A percentile compares a stretch with the other conserved stretches of the same genome.
phyloP scores from a whole-genome alignment of 2,329 filamentous ascomycete genomes.

The Aspergillus oerlinghausenensis region DNA sequence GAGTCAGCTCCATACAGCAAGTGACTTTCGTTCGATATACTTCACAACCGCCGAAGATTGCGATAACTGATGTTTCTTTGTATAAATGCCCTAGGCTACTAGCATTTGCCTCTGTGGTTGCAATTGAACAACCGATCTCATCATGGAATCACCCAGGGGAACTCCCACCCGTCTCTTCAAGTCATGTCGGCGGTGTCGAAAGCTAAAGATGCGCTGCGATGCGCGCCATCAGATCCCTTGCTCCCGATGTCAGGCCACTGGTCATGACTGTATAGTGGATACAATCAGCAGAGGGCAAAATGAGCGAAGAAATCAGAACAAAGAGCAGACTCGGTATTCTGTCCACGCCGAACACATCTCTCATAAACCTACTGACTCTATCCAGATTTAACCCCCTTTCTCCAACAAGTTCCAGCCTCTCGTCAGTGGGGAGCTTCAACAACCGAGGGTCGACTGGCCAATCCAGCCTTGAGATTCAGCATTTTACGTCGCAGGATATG shows the following conservation, averaged over 20 bases:
- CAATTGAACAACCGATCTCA: not conserved
- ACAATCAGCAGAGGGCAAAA: constrained; percentile 25
- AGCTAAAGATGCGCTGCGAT: constrained; percentile 35
- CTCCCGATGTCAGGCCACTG: constrained; percentile 29
- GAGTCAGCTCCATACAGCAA: not conserved
- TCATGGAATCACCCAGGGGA: not conserved
- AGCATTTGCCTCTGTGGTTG: not conserved
- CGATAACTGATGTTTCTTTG: not conserved
- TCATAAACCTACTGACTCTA: constrained; percentile 1
- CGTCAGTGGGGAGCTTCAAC: constrained; percentile 12
- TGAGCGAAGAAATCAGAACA: constrained; percentile 20
- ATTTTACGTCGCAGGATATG: constrained; percentile 33
- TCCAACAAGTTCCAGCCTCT: constrained; percentile 14
- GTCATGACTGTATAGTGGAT: constrained; percentile 32
- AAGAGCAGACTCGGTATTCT: constrained; percentile 20
- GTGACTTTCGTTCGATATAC: not conserved
- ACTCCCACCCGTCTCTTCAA: constrained; percentile 29
- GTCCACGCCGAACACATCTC: constrained; percentile 9
- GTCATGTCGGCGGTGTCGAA: constrained; percentile 32
- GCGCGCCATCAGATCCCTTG: constrained; percentile 33
- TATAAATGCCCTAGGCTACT: not conserved
- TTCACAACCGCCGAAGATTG: not conserved
- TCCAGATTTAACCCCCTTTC: not conserved
- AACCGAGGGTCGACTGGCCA: constrained; percentile 22
- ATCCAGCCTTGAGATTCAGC: constrained; percentile 27